A percentile compares a stretch with the other conserved stretches of the same genome.
phyloP scores from a whole-genome alignment of 2,329 filamentous ascomycete species.

The Metarhizium album region DNA sequence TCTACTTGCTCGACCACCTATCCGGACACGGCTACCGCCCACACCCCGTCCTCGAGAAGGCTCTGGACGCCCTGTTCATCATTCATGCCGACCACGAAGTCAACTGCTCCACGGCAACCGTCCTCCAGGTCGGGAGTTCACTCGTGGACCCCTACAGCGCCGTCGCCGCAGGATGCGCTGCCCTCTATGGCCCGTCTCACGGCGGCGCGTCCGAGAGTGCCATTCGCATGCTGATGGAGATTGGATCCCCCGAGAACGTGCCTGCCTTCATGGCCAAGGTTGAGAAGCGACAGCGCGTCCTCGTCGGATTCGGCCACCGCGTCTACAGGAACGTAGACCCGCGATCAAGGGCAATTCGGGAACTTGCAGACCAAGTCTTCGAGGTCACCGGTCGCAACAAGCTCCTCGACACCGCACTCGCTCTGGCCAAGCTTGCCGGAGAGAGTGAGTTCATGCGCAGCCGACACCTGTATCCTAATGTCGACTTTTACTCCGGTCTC shows the following conservation, averaged over 20 bases:
- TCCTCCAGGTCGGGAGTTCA: constrained; percentile 44
- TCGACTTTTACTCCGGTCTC: constrained; percentile 41
- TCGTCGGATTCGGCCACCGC: constrained; percentile 46
- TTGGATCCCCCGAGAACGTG: constrained; percentile 39
- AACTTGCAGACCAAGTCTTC: constrained; percentile 39
- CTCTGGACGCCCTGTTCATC: constrained; percentile 43
- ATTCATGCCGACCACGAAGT: constrained; percentile 50
- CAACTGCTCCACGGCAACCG: constrained; percentile 44
- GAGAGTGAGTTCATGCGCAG: constrained; percentile 38
- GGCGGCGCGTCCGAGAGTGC: constrained; percentile 49
- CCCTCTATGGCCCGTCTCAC: constrained; percentile 45
- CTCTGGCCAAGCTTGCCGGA: constrained; percentile 33
- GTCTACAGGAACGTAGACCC: constrained; percentile 45
- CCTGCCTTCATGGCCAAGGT: constrained; percentile 38
- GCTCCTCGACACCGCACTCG: constrained; percentile 36
- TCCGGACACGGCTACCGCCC: constrained; percentile 35
- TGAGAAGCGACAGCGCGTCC: constrained; percentile 37
- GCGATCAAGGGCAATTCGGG: constrained; percentile 36
- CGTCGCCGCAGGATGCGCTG: constrained; percentile 40
- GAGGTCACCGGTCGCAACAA: constrained; percentile 38
- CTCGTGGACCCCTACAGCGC: constrained; percentile 45
- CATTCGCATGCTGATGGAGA: constrained; percentile 41
- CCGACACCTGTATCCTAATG: constrained; percentile 38
- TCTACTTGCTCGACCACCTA: constrained; percentile 42
- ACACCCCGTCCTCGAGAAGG: constrained; percentile 36